These are phyloP conservation scores for Suillus occidentalis DNA, from an alignment of 768 basidiomycete species.

Conservation along the genomic window DNA sequence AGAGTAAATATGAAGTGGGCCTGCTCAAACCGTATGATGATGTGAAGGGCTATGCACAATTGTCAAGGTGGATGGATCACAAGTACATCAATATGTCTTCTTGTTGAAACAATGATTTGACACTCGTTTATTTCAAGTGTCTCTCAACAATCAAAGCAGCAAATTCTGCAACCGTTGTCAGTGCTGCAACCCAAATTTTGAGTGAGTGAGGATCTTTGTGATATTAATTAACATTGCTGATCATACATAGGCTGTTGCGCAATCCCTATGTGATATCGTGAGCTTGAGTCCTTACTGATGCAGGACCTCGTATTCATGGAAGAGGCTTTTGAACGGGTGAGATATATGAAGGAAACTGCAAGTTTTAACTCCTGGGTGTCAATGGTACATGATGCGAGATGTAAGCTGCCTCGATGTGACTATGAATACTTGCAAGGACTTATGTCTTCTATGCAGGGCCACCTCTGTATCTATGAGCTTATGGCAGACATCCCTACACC, in stretches of 20 bases:
- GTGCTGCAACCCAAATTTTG: slow-evolving; percentile 86
- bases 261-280: slow-evolving; percentile 39
- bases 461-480: no score
- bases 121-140: slow-evolving; percentile 60
- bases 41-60: no score
- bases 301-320: slow-evolving; percentile 93
- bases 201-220: slow-evolving; percentile 38
- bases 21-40: slow-evolving; percentile 53
- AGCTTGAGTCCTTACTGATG: slow-evolving; percentile 18
- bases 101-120: background rate
- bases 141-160: slow-evolving; percentile 86
- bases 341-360: slow-evolving; percentile 97
- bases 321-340: slow-evolving; percentile 98
- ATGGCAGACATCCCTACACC: background rate
- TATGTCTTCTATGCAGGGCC: slow-evolving; percentile 41
- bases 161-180: slow-evolving; percentile 87
- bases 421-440: no score
- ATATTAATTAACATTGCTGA: slow-evolving; percentile 4
- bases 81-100: slow-evolving; percentile 60
- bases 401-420: no score
- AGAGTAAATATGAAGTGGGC: slow-evolving; percentile 96
- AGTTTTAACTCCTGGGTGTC: slow-evolving; percentile 88
- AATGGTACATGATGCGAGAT: slow-evolving; percentile 47
- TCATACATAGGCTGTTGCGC: slow-evolving; percentile 58
- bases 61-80: slow-evolving; percentile 26